A percentile compares a stretch with the other conserved stretches of the same genome.
Conservation (phyloP, 345 rosid genomes). For the Sapria himalayana region DNA sequence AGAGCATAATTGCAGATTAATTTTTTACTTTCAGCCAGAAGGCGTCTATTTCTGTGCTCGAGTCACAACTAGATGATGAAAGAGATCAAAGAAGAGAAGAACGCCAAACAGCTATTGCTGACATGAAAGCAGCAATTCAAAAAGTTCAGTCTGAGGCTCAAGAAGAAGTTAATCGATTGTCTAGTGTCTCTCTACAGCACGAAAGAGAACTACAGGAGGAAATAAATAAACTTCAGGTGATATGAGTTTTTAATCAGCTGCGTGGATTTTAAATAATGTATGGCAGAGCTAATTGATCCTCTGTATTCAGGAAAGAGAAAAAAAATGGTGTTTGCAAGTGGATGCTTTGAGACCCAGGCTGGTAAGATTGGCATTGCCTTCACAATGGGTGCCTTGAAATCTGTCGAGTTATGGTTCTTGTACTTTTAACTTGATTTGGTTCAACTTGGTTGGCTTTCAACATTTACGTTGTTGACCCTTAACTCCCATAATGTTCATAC, state of each 20-base stretch:
- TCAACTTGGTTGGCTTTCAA: too few species aligned
- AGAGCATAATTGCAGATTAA: too few species aligned
- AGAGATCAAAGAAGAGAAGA: conserved; percentile 68
- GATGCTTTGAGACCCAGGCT: conserved; percentile 62
- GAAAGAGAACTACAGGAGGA: conserved; percentile 67
- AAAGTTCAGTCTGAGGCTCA: conserved; percentile 59
- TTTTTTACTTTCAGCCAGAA: conserved; percentile 46
- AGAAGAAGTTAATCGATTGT: conserved; percentile 41
- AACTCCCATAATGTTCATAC: too few species aligned
- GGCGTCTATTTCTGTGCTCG: conserved; percentile 53
- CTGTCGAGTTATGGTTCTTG: too few species aligned
- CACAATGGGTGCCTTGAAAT: too few species aligned
- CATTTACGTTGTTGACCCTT: too few species aligned
- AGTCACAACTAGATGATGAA: conserved; percentile 59
- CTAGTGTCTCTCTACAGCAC: conserved; percentile 39
- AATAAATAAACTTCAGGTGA: conserved; percentile 70
- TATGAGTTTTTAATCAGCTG: conserved; percentile 1
- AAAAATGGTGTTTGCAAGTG: conserved; percentile 50
- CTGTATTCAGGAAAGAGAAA: conserved; percentile 48
- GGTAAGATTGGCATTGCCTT: conserved; percentile 20
- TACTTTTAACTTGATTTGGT: too few species aligned
- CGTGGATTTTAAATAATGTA: conserved; percentile 5
- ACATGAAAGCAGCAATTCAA: conserved; percentile 56
- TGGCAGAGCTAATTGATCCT: too few species aligned
- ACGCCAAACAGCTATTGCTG: conserved; percentile 47